These are phyloP conservation scores for Allomyces arbusculus DNA, from an alignment of 192 early-diverging fungal species.

Conservation along the genomic window DNA sequence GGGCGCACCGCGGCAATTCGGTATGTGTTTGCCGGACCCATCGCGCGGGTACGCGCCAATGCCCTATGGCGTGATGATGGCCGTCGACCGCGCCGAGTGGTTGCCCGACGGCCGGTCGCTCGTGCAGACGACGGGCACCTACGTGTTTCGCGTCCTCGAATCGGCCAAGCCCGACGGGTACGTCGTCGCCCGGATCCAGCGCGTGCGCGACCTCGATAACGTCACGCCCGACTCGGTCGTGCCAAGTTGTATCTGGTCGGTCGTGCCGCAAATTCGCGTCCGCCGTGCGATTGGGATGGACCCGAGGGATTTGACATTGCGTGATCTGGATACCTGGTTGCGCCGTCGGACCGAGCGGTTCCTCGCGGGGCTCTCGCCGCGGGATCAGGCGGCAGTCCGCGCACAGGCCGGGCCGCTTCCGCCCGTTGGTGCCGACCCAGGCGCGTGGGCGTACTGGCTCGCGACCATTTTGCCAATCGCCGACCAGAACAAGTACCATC, in stretches of 20 bases:
- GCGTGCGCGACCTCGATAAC: slow-evolving; percentile 22
- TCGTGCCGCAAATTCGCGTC: too few relatives aligned
- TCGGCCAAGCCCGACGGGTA: slow-evolving; percentile 23
- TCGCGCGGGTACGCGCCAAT: slow-evolving; percentile 9
- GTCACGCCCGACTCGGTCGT: slow-evolving; percentile 1
- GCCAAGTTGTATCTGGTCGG: too few relatives aligned
- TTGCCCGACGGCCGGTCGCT: slow-evolving; percentile 26
- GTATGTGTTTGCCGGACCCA: slow-evolving; percentile 20
- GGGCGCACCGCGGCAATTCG: slow-evolving; percentile 22
- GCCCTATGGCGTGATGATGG: slow-evolving; percentile 27
- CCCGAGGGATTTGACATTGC: too few relatives aligned
- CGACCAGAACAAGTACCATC: slow-evolving; percentile 16
- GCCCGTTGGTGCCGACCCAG: slow-evolving; percentile 9
- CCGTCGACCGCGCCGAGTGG: slow-evolving; percentile 16
- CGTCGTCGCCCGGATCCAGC: slow-evolving; percentile 20
- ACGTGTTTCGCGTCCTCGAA: slow-evolving; percentile 17
- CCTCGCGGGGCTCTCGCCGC: too few relatives aligned
- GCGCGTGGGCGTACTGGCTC: slow-evolving; percentile 24
- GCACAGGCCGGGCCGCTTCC: too few relatives aligned
- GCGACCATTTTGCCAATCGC: slow-evolving; percentile 26
- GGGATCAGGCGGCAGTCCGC: slow-evolving; percentile 14
- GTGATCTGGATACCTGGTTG: too few relatives aligned
- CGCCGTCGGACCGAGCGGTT: too few relatives aligned
- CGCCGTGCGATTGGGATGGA: too few relatives aligned
- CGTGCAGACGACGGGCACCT: slow-evolving; percentile 27